Base-by-base conservation (phyloP, 257 asterid species). In the Striga asiatica region DNA sequence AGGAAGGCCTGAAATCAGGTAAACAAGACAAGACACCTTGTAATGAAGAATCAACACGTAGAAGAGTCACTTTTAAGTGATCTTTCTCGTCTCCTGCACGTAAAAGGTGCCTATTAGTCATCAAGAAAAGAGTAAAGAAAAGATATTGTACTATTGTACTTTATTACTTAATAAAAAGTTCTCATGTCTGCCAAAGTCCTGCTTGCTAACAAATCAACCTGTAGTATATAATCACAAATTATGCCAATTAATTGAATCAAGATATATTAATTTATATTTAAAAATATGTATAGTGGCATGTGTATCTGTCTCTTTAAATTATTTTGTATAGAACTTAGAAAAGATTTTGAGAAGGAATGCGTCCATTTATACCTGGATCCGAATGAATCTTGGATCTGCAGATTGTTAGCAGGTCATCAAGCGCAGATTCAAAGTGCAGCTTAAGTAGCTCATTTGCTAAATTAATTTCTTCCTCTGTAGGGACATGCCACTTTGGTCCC, bases 51-150 rank as follows among this genome's bases (percentile, higher is more conserved):
- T 88, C 93, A 65, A 92, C 75, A 58, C 99, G 99, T 65, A 92
- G 79, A 71, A 92, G 97, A 66, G 97, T 84, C 91, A 92, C 97
- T 79, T 92, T 92, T 76, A 92, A 71, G 83, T 92, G 99, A 66
- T 88, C 97, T 79, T 92, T 92, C 88, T 84, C 97, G 58, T 69
- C 74, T 61, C 94, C 99, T 92, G 88, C 69, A 59, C 62, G 79
- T 61, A 62, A 60, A 68, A 62, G 66, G 74, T 50, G 56, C 53
- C 65, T 25, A 58, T 55, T 62, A 60, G 66, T 75, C 68, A 60
- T 46, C 50, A 41, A 48, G 54, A 69, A 48, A 60, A 64, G 60
- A 42, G 23, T 45, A 35, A 52, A 35, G 31, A 32, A 65, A 32
- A 18, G n/a, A n/a, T n/a, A n/a, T n/a, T n/a, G n/a, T n/a, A n/a